Evolutionary conservation across 805 yeast genomes (phyloP).

Genomic region (Teunomyces stri): DNA sequence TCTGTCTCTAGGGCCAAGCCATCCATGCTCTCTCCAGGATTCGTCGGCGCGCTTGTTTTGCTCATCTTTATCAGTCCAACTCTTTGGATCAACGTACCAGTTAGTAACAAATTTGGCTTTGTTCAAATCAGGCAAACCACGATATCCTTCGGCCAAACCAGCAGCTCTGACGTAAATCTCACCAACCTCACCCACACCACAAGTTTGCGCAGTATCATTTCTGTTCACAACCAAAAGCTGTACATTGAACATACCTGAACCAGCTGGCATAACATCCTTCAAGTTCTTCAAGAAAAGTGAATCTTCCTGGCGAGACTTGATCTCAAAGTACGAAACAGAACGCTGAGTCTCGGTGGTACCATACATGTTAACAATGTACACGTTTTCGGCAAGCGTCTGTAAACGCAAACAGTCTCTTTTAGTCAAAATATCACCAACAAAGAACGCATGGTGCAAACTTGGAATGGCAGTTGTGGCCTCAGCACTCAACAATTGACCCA

Average conservation of each 20-base stretch:
- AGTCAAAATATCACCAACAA: constrained; percentile 96
- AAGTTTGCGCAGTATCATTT: constrained; percentile 79
- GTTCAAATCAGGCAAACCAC: constrained; percentile 87
- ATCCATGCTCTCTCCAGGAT: constrained; percentile 68
- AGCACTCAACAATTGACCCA: constrained; percentile 96
- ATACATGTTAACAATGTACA: constrained; percentile 92
- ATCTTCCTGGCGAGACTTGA: constrained; percentile 68
- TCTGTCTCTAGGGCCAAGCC: constrained; percentile 95
- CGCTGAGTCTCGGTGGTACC: constrained; percentile 99
- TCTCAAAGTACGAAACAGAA: constrained; percentile 92
- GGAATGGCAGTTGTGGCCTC: constrained; percentile 91
- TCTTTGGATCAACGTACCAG: constrained; percentile 76
- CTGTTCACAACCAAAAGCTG: constrained; percentile 93
- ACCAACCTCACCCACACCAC: constrained; percentile 99
- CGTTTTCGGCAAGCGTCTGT: constrained; percentile 89
- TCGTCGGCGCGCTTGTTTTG: constrained; percentile 40
- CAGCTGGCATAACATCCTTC: constrained; percentile 98
- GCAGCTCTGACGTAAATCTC: constrained; percentile 98
- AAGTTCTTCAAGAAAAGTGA: constrained; percentile 73
- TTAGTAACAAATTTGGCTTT: constrained; percentile 82
- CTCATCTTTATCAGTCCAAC: constrained; percentile 61
- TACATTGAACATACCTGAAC: constrained; percentile 94
- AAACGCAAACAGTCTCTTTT: constrained; percentile 94
- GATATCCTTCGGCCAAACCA: constrained; percentile 94
- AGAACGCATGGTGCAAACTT: constrained; percentile 88